Evolutionary conservation across 352 stramenopile species (phyloP).

Genomic region (Phytophthora cryptogea): DNA sequence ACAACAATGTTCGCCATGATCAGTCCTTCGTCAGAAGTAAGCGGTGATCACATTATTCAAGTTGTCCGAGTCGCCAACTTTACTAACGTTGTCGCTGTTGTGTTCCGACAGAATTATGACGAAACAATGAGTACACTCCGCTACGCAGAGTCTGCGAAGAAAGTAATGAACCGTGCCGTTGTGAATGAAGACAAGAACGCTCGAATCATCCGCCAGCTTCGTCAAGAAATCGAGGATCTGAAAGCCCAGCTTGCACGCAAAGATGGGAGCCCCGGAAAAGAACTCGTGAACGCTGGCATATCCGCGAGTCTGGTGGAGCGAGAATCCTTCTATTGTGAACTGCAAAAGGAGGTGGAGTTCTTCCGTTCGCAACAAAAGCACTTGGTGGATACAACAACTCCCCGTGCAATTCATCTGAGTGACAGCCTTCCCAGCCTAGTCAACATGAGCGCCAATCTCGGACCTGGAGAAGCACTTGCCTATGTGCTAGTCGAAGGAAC

Average conservation of each 20-base stretch:
- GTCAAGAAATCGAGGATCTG: slow-evolving; percentile 72
- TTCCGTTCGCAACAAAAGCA: slow-evolving; percentile 42
- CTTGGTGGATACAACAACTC: neutral
- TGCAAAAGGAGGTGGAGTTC: slow-evolving; percentile 56
- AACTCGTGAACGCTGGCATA: slow-evolving; percentile 31
- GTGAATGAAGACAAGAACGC: slow-evolving; percentile 88
- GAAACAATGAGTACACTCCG: slow-evolving; percentile 87
- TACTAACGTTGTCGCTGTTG: neutral
- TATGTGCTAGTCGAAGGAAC: slow-evolving; percentile 49
- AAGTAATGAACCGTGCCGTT: slow-evolving; percentile 80
- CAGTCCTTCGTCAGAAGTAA: slow-evolving; percentile 70
- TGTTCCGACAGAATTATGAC: slow-evolving; percentile 64
- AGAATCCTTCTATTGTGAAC: slow-evolving; percentile 50
- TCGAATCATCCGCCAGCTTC: slow-evolving; percentile 74
- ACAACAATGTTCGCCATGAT: slow-evolving; percentile 91
- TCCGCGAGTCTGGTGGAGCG: slow-evolving; percentile 48
- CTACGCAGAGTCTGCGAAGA: slow-evolving; percentile 85
- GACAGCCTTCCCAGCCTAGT: slow-evolving; percentile 50
- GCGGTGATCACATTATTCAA: neutral
- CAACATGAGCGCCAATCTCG: slow-evolving; percentile 42
- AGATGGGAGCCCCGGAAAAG: slow-evolving; percentile 37
- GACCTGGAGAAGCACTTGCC: slow-evolving; percentile 37
- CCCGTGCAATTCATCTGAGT: slow-evolving; percentile 34
- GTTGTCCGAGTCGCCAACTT: neutral
- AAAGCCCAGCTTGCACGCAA: slow-evolving; percentile 41